These are phyloP conservation scores for Nicotiana obtusifolia DNA, from an alignment of 257 asterid genomes.

Conservation along the genomic window DNA sequence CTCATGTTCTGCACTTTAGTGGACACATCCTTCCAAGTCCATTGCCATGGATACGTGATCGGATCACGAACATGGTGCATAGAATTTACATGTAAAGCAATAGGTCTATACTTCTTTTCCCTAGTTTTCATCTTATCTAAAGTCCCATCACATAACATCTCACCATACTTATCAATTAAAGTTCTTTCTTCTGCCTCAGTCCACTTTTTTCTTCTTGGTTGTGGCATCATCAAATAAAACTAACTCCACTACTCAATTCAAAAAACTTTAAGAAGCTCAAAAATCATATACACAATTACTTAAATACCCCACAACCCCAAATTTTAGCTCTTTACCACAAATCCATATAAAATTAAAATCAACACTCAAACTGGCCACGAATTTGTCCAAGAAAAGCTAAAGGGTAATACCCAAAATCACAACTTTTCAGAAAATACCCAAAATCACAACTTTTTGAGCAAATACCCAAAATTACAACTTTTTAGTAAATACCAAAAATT, in stretches of 20 bases:
- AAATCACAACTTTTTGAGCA: background rate
- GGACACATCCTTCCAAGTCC: slow-evolving; percentile 98
- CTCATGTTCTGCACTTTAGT: slow-evolving; percentile 97
- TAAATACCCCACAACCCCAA: background rate
- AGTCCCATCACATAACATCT: slow-evolving; percentile 69
- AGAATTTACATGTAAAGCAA: slow-evolving; percentile 75
- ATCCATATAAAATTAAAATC: background rate
- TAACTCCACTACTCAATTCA: background rate
- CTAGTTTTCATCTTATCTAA: slow-evolving; percentile 86
- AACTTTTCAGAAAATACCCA: too few relatives aligned
- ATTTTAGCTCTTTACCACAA: background rate
- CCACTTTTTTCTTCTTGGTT: slow-evolving; percentile 97
- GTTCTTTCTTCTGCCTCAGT: slow-evolving; percentile 97
- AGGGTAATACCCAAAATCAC: background rate
- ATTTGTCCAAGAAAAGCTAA: background rate
- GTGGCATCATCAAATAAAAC: slow-evolving; percentile 58
- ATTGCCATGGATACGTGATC: slow-evolving; percentile 73
- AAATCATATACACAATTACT: background rate
- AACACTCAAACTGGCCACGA: background rate
- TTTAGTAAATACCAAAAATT: too few relatives aligned
- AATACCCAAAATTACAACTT: background rate
- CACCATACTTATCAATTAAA: slow-evolving; percentile 78
- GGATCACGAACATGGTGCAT: slow-evolving; percentile 68
- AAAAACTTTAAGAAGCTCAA: background rate
- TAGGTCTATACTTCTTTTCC: slow-evolving; percentile 84